Evolutionary conservation across 768 basidiomycete genomes (phyloP).

Genomic region (Trametes cinnabarina): DNA sequence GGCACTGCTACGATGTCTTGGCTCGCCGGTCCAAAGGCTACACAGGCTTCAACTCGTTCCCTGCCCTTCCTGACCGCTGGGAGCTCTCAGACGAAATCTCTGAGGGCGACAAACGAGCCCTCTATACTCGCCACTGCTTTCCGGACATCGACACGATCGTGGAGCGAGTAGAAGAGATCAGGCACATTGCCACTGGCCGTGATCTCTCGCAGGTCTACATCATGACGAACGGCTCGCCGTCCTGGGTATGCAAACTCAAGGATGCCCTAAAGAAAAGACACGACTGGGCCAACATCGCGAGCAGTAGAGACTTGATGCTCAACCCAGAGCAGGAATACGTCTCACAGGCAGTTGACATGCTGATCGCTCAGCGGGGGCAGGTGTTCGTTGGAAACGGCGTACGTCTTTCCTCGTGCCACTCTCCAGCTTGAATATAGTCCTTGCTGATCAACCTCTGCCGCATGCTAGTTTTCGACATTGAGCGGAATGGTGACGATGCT

Average conservation of each 20-base stretch:
- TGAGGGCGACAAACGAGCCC: constrained; percentile 24
- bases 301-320: constrained; percentile 40
- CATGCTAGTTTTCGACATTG: constrained; percentile 5
- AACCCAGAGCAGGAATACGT: constrained; percentile 43
- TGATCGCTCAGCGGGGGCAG: constrained; percentile 44
- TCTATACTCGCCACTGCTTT: constrained; percentile 41
- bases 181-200: constrained; percentile 20
- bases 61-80: constrained; percentile 39
- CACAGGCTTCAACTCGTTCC: constrained; percentile 45
- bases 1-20: constrained; percentile 41
- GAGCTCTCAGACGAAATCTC: constrained; percentile 29
- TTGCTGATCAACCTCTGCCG: background rate
- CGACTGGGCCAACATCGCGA: constrained; percentile 40
- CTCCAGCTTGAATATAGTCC: background rate
- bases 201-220: constrained; percentile 41
- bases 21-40: constrained; percentile 34
- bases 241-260: constrained; percentile 42
- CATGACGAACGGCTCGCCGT: constrained; percentile 43
- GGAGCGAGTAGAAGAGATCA: constrained; percentile 34
- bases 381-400: constrained; percentile 54
- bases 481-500: constrained; percentile 11
- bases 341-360: constrained; percentile 50
- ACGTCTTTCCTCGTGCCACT: constrained; percentile 17
- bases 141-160: constrained; percentile 43
- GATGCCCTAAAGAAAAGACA: constrained; percentile 28